Conservation (phyloP, 495 filamentous ascomycete genomes). For the Pseudomonodictys pantanalensis region DNA sequence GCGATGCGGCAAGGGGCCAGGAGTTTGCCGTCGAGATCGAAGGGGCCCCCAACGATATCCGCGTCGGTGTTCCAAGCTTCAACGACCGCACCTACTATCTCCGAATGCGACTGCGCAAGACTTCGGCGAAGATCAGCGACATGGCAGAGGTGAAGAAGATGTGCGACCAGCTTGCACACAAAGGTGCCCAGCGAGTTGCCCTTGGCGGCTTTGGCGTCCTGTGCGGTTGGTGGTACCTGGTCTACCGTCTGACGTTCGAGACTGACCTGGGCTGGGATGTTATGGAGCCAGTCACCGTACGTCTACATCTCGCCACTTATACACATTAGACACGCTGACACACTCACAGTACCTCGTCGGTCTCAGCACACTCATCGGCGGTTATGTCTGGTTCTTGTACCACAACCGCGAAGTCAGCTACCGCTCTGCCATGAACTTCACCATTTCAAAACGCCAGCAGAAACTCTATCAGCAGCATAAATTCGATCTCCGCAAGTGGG, state of each 20-base stretch:
- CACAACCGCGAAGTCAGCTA: conserved; percentile 88
- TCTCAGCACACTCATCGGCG: conserved; percentile 76
- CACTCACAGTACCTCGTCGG: conserved; percentile 67
- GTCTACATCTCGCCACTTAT: not conserved
- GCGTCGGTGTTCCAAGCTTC: conserved; percentile 81
- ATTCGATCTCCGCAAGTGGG: conserved; percentile 75
- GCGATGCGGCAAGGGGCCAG: conserved; percentile 76
- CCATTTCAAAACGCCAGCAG: conserved; percentile 72
- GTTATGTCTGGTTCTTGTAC: conserved; percentile 92
- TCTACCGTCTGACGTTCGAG: conserved; percentile 75
- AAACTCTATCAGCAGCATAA: conserved; percentile 71
- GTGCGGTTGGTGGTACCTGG: conserved; percentile 73
- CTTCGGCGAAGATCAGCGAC: conserved; percentile 60
- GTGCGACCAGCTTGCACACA: conserved; percentile 75
- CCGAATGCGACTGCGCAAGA: conserved; percentile 68
- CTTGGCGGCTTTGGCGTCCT: conserved; percentile 73
- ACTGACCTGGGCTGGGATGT: conserved; percentile 83
- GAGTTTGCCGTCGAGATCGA: conserved; percentile 86
- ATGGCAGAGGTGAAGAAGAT: conserved; percentile 73
- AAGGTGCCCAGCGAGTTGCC: conserved; percentile 72
- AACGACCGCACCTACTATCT: conserved; percentile 85
- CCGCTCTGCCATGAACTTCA: conserved; percentile 78
- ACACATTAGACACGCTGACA: not conserved
- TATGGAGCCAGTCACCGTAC: conserved; percentile 79
- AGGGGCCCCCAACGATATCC: conserved; percentile 64